Evolutionary conservation across 1,284 basidiomycete species (phyloP), one percentile per base, ranked within the genome.

Genomic region (Acaromyces ingoldii): DNA sequence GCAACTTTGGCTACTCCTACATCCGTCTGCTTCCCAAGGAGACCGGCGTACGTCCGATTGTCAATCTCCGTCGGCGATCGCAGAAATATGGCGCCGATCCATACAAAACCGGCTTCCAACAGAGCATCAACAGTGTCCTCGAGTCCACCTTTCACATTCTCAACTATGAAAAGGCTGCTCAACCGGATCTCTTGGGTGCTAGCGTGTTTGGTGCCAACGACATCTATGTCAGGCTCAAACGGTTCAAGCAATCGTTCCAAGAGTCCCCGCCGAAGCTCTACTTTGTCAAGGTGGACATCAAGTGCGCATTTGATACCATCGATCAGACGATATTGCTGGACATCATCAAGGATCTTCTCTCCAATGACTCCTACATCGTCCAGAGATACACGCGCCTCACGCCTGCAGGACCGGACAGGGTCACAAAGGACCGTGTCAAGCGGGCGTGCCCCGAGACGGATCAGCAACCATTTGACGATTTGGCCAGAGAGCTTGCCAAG

Each of bases 241-340:
- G n/a, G 25, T 64, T 61, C 57, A 59, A 60, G 37, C 13, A 15
- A 6, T 17, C 34, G 15, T 2, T n/a, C n/a, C n/a, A n/a, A n/a
- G n/a, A n/a, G n/a, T n/a, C n/a, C n/a, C n/a, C n/a, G n/a, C 48
- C 19, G 17, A 2, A 43, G 62, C 46, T 62, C n/a, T 97, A 91
- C 74, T 93, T 98, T 68, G 91, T 92, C 57, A 98, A 98, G 76
- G 84, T 95, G 26, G 95, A 99, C 70, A 89, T 98, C 13, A 85
- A 87, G 57, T 86, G 91, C 1, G 95, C 91, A 57, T 99, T 97
- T 78, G 95, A 99, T 76, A 91, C 88, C 0, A 97, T 98, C 59
- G 85, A 91, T 38, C 95, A 98, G 74, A 80, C 81, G 21, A 91
- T 87, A 67, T 77, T 98, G 42, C 77, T 98, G 13, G 78, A 82